These are phyloP conservation scores for Gonapodya sp. DNA, from an alignment of 192 early-diverging fungal species.

Conservation along the genomic window DNA sequence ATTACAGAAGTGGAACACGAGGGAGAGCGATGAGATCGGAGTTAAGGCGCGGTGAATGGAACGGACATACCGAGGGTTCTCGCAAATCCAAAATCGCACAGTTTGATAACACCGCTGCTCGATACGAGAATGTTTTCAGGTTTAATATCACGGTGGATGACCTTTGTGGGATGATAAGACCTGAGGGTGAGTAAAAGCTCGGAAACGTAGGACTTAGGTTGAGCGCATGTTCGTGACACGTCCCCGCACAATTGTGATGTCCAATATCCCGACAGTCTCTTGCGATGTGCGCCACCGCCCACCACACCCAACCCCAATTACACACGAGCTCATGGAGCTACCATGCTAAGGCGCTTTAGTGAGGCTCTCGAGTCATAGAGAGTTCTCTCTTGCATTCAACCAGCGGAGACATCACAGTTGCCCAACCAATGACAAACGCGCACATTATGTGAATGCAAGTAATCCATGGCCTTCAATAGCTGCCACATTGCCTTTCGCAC, in stretches of 20 bases:
- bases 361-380: too few relatives aligned
- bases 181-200: background rate
- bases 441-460: conserved; percentile 54
- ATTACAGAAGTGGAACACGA: conserved; percentile 6
- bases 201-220: background rate
- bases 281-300: too few relatives aligned
- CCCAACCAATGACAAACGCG: background rate
- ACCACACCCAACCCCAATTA: too few relatives aligned
- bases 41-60: background rate
- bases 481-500: conserved; percentile 59
- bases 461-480: conserved; percentile 54
- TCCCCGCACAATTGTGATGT: too few relatives aligned
- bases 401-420: background rate
- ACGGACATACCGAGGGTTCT: conserved; percentile 36
- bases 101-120: conserved; percentile 43
- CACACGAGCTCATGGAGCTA: too few relatives aligned
- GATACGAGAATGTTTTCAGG: conserved; percentile 58
- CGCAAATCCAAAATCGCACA: conserved; percentile 59
- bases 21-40: background rate
- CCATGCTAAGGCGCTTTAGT: too few relatives aligned
- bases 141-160: conserved; percentile 56
- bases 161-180: conserved; percentile 25
- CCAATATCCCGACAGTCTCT: too few relatives aligned
- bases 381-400: too few relatives aligned
- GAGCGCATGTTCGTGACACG: too few relatives aligned